Evolutionary conservation across 805 yeast species (phyloP).

Genomic region (Torulaspora maleeae): DNA sequence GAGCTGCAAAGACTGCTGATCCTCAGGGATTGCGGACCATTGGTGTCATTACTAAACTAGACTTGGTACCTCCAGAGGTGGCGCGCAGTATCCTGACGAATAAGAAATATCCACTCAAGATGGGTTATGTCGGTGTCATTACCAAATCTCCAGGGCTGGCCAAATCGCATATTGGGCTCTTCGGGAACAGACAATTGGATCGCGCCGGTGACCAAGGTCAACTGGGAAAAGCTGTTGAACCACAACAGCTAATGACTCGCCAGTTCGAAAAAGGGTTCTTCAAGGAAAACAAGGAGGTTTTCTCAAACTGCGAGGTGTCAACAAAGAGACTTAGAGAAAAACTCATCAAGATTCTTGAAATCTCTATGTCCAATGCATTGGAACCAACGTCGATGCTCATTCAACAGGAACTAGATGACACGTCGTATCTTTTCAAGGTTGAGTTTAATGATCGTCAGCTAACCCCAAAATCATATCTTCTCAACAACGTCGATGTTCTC

Average conservation of each 20-base stretch:
- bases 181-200: conserved; percentile 13
- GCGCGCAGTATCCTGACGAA: conserved; percentile 70
- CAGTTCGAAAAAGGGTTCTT: conserved; percentile 66
- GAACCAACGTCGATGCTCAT: conserved; percentile 84
- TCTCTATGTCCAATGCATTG: conserved; percentile 82
- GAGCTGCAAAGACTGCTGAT: conserved; percentile 85
- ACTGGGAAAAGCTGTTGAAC: conserved; percentile 3
- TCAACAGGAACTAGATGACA: conserved; percentile 88
- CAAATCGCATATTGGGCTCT: conserved; percentile 15
- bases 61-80: conserved; percentile 70
- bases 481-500: conserved; percentile 82
- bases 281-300: conserved; percentile 54
- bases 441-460: conserved; percentile 92
- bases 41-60: conserved; percentile 93
- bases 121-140: conserved; percentile 99
- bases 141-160: conserved; percentile 59
- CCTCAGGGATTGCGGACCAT: conserved; percentile 94
- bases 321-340: conserved; percentile 71
- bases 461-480: conserved; percentile 91
- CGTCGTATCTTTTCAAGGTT: conserved; percentile 88
- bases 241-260: conserved; percentile 41
- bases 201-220: conserved; percentile 8
- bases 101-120: conserved; percentile 78
- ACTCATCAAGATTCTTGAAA: conserved; percentile 80
- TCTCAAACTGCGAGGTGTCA: conserved; percentile 65